Base-by-base conservation (phyloP, 2,329 filamentous ascomycete genomes). In the Xylariaceae sp. region DNA sequence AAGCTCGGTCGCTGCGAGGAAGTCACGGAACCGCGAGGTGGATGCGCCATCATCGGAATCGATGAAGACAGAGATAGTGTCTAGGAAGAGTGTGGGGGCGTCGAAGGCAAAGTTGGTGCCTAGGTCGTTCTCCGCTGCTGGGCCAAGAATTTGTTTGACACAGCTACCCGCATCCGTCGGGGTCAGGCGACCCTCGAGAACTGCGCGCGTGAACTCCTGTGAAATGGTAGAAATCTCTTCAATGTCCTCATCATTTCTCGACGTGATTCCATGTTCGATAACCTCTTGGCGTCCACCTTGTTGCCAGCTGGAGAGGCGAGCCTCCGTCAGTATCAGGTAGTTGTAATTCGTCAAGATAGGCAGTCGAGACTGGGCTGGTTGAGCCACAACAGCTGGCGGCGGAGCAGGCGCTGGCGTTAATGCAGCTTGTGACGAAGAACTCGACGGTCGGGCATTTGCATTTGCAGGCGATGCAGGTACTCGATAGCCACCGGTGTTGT, bases 131-230 rank as follows among this genome's bases (percentile, higher is more conserved):
- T 68, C 64, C 41, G 66, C 61, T 44, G 76, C 69, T 40, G 74
- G 67, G 13, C 74, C 75, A 21, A 94, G 66, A 17, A 95, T 84
- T 44, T 88, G 79, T 54, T 81, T 84, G 41, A 95, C 73, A 40
- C 81, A 75, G 14, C 64, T 67, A 17, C 89, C 90, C 33, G 85
- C 81, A 52, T 89, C 83, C 5, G 63, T 59, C 2, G 86, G 70
- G 27, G 75, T 70, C 31, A 96, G 63, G 34, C 81, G 76, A 29
- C 72, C 74, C 54, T 88, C 81, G 9, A 94, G 65, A 13, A 83
- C 81, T 23, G 86, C 80, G 45, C 83, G 80, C 24, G 92, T 76
- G 26, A 96, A 75, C 60, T 98, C 92, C 64, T 95, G 87, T 51
- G 89, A 88, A 15, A 95, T 68, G 11, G 74, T 74, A 19, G 82